phyloP scores from a whole-genome alignment of 495 filamentous ascomycete species.

The Lophiostoma macrostomum region DNA sequence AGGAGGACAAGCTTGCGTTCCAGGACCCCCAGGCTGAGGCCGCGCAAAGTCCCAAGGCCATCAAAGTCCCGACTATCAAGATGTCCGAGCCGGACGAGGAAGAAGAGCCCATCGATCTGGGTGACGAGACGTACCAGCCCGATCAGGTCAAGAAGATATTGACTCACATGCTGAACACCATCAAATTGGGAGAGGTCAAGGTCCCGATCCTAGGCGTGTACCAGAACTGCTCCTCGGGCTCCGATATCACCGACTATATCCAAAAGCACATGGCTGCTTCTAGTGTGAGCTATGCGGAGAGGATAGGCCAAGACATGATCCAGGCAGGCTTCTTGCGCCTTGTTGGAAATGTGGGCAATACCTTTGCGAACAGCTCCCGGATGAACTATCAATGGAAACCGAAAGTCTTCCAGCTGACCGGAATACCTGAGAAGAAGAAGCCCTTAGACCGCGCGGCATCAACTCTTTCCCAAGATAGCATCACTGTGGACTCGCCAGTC shows the following conservation, averaged over 20 bases:
- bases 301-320: conserved; percentile 90
- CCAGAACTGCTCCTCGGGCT: conserved; percentile 81
- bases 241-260: conserved; percentile 92
- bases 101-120: conserved; percentile 85
- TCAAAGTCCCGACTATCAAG: conserved; percentile 46
- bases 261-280: conserved; percentile 81
- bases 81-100: conserved; percentile 55
- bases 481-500: conserved; percentile 62
- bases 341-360: conserved; percentile 89
- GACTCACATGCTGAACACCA: conserved; percentile 76
- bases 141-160: conserved; percentile 89
- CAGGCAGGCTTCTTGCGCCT: conserved; percentile 81
- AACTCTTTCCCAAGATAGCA: conserved; percentile 43
- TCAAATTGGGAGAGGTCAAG: conserved; percentile 85
- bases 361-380: conserved; percentile 94
- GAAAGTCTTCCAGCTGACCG: conserved; percentile 82
- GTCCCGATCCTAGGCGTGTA: conserved; percentile 95
- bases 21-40: conserved; percentile 64
- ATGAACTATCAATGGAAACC: conserved; percentile 97
- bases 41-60: conserved; percentile 59
- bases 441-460: conserved; percentile 68
- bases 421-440: conserved; percentile 82
- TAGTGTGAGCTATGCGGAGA: conserved; percentile 83
- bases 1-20: conserved; percentile 97
- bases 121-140: conserved; percentile 77